A percentile compares a stretch with the other conserved stretches of the same genome.
phyloP scores from a whole-genome alignment of 2,329 filamentous ascomycete species.

The Exophiala alcalophila region DNA sequence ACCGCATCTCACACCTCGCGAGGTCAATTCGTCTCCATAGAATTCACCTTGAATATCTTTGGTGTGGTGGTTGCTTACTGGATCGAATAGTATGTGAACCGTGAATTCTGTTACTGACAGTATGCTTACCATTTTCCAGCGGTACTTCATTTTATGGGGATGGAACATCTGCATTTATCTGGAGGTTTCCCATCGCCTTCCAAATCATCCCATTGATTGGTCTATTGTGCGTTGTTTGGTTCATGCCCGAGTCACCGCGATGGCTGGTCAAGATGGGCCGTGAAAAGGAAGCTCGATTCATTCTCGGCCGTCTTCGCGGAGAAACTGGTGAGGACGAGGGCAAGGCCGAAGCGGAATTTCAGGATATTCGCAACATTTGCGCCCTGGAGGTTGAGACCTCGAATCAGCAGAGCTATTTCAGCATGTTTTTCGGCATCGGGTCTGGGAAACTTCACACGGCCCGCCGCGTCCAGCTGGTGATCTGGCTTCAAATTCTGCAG shows the following conservation, averaged over 20 bases:
- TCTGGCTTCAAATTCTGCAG: slow-evolving; percentile 70
- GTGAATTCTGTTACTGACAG: background rate
- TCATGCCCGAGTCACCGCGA: slow-evolving; percentile 67
- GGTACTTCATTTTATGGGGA: slow-evolving; percentile 62
- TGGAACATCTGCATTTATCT: slow-evolving; percentile 58
- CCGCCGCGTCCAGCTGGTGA: slow-evolving; percentile 64
- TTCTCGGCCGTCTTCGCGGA: slow-evolving; percentile 63
- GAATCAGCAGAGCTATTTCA: slow-evolving; percentile 53
- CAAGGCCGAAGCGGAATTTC: slow-evolving; percentile 61
- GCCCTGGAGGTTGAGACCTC: slow-evolving; percentile 58
- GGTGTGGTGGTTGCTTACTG: slow-evolving; percentile 34
- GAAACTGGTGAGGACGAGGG: slow-evolving; percentile 51
- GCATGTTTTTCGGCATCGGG: slow-evolving; percentile 66
- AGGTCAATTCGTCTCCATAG: slow-evolving; percentile 67
- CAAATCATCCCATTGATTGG: slow-evolving; percentile 63
- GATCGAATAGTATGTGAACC: slow-evolving; percentile 30
- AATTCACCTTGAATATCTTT: slow-evolving; percentile 68
- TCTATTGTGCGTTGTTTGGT: slow-evolving; percentile 57
- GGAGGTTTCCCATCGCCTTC: slow-evolving; percentile 68
- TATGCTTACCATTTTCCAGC: background rate
- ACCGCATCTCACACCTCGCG: slow-evolving; percentile 65
- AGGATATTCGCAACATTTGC: slow-evolving; percentile 64
- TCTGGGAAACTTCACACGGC: slow-evolving; percentile 65
- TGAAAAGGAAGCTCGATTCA: slow-evolving; percentile 64
- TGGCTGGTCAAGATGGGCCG: slow-evolving; percentile 66